Conservation (phyloP, 1,139 yeast species). For the Pichia norvegensis region DNA sequence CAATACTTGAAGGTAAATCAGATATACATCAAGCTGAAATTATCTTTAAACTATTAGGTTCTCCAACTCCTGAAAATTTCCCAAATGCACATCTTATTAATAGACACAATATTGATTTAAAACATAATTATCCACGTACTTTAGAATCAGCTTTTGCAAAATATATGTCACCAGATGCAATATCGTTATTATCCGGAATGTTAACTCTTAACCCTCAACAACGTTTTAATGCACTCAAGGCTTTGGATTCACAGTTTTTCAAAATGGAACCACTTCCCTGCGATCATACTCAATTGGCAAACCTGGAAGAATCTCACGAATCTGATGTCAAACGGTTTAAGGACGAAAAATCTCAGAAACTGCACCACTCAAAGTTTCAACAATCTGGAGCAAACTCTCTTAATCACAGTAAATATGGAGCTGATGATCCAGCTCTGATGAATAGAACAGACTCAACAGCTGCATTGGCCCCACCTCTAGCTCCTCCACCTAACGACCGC, state of each 20-base stretch:
- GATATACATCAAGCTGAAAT: conserved; percentile 88
- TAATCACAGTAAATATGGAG: conserved; percentile 22
- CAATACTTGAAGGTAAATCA: conserved; percentile 76
- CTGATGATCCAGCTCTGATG: conserved; percentile 8
- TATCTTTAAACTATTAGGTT: conserved; percentile 74
- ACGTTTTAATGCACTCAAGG: conserved; percentile 73
- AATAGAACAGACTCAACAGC: conserved; percentile 4
- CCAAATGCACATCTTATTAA: conserved; percentile 60
- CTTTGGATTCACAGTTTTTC: conserved; percentile 66
- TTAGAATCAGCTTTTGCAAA: conserved; percentile 43
- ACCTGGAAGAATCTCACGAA: conserved; percentile 83
- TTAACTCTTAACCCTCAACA: conserved; percentile 60
- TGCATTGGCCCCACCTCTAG: not conserved
- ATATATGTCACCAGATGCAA: conserved; percentile 27
- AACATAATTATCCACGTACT: conserved; percentile 40
- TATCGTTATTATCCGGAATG: conserved; percentile 43
- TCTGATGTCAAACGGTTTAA: conserved; percentile 64
- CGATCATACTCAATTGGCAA: conserved; percentile 48
- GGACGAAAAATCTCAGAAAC: conserved; percentile 26
- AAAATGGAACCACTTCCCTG: conserved; percentile 56
- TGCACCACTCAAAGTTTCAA: not conserved
- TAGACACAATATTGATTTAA: conserved; percentile 35
- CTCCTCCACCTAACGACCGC: not conserved
- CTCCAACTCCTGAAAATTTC: conserved; percentile 62
- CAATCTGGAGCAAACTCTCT: conserved; percentile 14